A percentile compares a stretch with the other conserved stretches of the same genome.
These are phyloP conservation scores for Cunninghamia lanceolata DNA, from an alignment of 75 land plant species.

Conservation along the genomic window DNA sequence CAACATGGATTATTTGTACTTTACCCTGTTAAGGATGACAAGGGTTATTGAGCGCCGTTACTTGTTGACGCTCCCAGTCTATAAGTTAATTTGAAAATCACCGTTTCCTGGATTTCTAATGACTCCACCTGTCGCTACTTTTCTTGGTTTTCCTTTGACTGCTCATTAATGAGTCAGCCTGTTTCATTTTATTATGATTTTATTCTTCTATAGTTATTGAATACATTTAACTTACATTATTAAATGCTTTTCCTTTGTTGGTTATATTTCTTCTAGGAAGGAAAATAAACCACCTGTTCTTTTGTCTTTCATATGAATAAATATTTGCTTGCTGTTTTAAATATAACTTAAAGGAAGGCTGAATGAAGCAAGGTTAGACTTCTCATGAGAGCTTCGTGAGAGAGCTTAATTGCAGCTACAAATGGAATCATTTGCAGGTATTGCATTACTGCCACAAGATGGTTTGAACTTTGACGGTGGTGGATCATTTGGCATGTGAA, in stretches of 20 bases:
- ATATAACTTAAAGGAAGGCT: slow-evolving; percentile 2
- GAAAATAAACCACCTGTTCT: not conserved
- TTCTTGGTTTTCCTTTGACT: not conserved
- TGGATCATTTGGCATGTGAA: slow-evolving; percentile 14
- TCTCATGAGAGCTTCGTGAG: slow-evolving; percentile 12
- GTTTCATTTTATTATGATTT: not conserved
- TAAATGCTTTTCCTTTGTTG: not conserved
- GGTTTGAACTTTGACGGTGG: slow-evolving; percentile 13
- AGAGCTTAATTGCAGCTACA: slow-evolving; percentile 30
- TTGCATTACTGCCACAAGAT: slow-evolving; percentile 15
- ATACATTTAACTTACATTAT: not conserved
- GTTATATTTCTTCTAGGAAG: not conserved
- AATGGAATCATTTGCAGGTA: slow-evolving; percentile 33
- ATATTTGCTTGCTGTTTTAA: not conserved
- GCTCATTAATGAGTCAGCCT: not conserved
- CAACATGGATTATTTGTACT: not conserved
- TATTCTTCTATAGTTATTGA: not conserved
- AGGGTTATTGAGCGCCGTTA: not conserved
- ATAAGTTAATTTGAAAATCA: not conserved
- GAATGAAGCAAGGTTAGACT: slow-evolving; percentile 11
- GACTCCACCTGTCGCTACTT: not conserved
- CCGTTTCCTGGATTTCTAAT: not conserved
- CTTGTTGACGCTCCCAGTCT: not conserved
- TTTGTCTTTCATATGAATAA: not conserved
- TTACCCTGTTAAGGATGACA: not conserved